phyloP scores from a whole-genome alignment of 805 yeast genomes.

The Cyberlindnera japonica region DNA sequence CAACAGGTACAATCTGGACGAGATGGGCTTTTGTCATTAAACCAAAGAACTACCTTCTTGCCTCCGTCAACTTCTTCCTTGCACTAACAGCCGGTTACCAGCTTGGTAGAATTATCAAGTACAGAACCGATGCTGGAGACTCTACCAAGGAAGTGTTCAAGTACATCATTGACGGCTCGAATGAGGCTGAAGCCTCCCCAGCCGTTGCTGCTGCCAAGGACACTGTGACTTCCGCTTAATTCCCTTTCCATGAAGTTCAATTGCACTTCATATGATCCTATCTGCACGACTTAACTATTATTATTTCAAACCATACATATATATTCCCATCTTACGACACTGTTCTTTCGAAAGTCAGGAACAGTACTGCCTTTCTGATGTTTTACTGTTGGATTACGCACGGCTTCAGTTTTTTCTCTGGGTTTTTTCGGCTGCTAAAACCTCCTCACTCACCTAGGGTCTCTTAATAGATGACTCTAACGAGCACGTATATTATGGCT shows the following conservation, averaged over 20 bases:
- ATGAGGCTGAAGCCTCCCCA: not conserved
- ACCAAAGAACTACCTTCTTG: constrained; percentile 83
- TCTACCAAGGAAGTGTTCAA: constrained; percentile 48
- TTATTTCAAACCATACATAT: no score
- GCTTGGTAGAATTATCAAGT: constrained; percentile 63
- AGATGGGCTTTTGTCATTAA: constrained; percentile 94
- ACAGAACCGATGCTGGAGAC: constrained; percentile 66
- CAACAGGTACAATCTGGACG: constrained; percentile 96
- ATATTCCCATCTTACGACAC: no score
- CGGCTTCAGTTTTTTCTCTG: not conserved
- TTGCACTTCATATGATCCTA: no score
- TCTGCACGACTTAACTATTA: no score
- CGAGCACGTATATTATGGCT: no score
- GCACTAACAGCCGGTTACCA: constrained; percentile 89
- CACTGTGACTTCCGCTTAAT: constrained; percentile 9
- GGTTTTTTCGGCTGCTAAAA: no score
- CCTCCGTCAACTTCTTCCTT: constrained; percentile 90
- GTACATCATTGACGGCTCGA: constrained; percentile 53
- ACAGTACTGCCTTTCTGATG: no score
- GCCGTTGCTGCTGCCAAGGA: constrained; percentile 8
- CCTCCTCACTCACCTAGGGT: no score
- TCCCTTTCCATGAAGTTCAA: not conserved
- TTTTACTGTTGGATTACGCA: not conserved
- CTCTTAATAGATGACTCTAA: not conserved
- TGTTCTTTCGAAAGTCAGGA: no score